Evolutionary conservation across 441 rosid genomes (phyloP).

Genomic region (Oxalis stricta): DNA sequence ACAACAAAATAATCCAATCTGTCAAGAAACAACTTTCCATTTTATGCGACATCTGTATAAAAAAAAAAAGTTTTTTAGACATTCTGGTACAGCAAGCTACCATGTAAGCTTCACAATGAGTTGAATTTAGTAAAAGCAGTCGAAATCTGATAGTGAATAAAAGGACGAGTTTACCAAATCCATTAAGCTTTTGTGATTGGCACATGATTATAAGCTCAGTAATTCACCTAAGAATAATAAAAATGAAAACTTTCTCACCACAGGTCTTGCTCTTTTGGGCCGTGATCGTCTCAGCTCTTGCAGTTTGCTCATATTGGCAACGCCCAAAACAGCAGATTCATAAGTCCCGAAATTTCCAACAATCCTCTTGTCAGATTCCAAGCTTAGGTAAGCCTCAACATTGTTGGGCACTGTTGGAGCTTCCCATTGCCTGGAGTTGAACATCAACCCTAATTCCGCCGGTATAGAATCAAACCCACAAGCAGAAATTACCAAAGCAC

Average conservation of each 20-base stretch:
- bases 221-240: background rate
- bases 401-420: constrained; percentile 49
- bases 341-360: constrained; percentile 74
- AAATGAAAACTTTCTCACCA: constrained; percentile 24
- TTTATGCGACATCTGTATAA: too few relatives aligned
- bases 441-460: constrained; percentile 67
- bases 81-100: too few relatives aligned
- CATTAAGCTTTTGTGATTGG: too few relatives aligned
- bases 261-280: constrained; percentile 57
- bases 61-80: too few relatives aligned
- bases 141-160: too few relatives aligned
- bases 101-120: too few relatives aligned
- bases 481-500: constrained; percentile 72
- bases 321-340: constrained; percentile 76
- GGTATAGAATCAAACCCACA: constrained; percentile 92
- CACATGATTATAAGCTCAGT: too few relatives aligned
- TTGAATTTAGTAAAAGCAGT: too few relatives aligned
- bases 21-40: too few relatives aligned
- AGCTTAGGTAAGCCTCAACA: constrained; percentile 60
- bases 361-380: constrained; percentile 62
- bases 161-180: too few relatives aligned
- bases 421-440: constrained; percentile 72
- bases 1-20: too few relatives aligned
- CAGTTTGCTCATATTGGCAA: constrained; percentile 45
- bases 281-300: constrained; percentile 61